Conservation (phyloP, 176 grass and related monocot species). For the Elaeis guineensis region DNA sequence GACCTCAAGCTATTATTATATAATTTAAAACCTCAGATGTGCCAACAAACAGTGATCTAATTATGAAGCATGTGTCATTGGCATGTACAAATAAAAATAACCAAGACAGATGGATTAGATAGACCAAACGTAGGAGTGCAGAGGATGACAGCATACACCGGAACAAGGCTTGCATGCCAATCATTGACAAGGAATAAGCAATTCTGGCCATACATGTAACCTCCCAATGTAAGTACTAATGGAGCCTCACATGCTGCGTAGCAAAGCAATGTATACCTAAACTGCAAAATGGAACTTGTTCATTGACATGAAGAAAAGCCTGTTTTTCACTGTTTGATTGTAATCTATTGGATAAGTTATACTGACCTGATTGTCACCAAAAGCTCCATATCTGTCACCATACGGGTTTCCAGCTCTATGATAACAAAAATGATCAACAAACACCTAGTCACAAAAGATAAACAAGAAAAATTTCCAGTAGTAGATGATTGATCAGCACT, state of each 20-base stretch:
- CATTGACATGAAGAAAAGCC: slow-evolving; percentile 8
- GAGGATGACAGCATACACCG: slow-evolving; percentile 53
- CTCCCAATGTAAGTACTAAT: slow-evolving; percentile 86
- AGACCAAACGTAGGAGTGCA: slow-evolving; percentile 7
- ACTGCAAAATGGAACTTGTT: slow-evolving; percentile 43
- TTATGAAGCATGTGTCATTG: too few species aligned
- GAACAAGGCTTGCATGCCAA: slow-evolving; percentile 97
- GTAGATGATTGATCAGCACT: too few species aligned
- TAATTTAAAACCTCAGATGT: too few species aligned
- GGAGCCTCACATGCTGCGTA: slow-evolving; percentile 95
- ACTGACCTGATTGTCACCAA: slow-evolving; percentile 88
- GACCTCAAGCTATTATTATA: too few species aligned
- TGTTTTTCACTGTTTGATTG: slow-evolving; percentile 1
- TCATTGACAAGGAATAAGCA: slow-evolving; percentile 94
- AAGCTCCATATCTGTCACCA: slow-evolving; percentile 79
- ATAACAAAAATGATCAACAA: slow-evolving; percentile 81
- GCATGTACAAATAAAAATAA: too few species aligned
- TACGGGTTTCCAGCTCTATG: slow-evolving; percentile 89
- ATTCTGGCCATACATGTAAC: slow-evolving; percentile 76
- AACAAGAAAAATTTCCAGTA: background rate
- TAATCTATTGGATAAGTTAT: background rate
- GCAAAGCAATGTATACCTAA: slow-evolving; percentile 78
- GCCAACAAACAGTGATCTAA: too few species aligned
- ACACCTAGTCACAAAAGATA: slow-evolving; percentile 46
- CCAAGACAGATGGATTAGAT: too few species aligned